Evolutionary conservation across 306 rosid species (phyloP).

Genomic region (Ormosia semicastrata): DNA sequence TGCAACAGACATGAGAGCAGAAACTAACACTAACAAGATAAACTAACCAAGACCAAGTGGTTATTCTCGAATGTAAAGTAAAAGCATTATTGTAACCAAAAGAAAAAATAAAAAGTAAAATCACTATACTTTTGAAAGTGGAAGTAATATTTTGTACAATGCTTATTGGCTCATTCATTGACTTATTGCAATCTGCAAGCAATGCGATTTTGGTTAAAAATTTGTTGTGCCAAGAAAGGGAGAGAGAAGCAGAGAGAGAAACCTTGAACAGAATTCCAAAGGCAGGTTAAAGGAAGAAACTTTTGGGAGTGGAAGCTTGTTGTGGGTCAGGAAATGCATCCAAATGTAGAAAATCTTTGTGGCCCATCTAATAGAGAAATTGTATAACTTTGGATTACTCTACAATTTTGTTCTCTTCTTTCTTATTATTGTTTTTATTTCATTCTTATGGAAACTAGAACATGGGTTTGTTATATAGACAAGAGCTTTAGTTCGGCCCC

Average conservation of each 20-base stretch:
- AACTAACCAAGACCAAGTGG: not conserved
- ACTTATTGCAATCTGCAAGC: not conserved
- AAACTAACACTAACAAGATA: not conserved
- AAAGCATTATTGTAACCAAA: not conserved
- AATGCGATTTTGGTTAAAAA: not conserved
- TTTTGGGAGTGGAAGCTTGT: conserved; percentile 22
- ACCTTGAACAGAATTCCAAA: not conserved
- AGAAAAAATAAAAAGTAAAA: not conserved
- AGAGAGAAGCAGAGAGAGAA: not conserved
- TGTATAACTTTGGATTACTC: conserved; percentile 14
- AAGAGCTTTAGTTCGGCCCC: conserved; percentile 17
- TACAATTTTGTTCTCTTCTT: conserved; percentile 1
- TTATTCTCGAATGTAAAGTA: not conserved
- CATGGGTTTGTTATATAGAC: conserved; percentile 27
- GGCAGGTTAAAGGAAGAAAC: not conserved
- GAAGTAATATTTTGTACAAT: not conserved
- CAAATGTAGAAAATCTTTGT: conserved; percentile 32
- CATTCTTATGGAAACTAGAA: conserved; percentile 32
- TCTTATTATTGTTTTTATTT: conserved; percentile 25
- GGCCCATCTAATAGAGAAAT: conserved; percentile 27
- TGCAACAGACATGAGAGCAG: not conserved
- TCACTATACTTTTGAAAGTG: not conserved
- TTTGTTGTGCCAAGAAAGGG: conserved; percentile 12
- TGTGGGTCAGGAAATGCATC: conserved; percentile 19
- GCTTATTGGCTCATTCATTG: not conserved